Base-by-base conservation (phyloP, 2,329 filamentous ascomycete species). In the Cercospora berteroae region DNA sequence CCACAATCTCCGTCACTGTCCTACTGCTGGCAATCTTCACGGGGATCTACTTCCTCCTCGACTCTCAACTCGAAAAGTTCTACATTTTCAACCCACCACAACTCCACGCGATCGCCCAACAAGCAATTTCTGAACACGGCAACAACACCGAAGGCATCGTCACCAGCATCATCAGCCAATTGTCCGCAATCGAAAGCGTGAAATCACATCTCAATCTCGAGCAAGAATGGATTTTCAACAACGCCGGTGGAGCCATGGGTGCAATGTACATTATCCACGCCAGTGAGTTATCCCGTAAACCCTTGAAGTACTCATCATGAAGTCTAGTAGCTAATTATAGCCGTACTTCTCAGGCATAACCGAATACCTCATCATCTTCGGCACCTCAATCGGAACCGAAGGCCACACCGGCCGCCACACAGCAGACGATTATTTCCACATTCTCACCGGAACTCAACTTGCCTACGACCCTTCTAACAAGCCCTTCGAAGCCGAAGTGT, bases 341-440 rank as follows among this genome's bases (percentile, higher is more conserved):
- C 16, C 56, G 52, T 63, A 33, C 63, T 13, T 60, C 29, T 18
- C 33, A 29, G 87, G 88, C 77, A 84, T 97, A 69, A 96, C 93
- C 20, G 93, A 97, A 80, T 96, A 96, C 81, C 83, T 96, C 73
- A 95, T 96, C 79, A 89, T 96, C 81, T 96, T 95, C 79, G 92
- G 92, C 78, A 92, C 91, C 1, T 86, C 91, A 9, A 81, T 94
- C 73, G 93, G 93, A 74, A 96, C 93, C 12, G 93, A 96, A 81
- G 93, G 93, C 69, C 93, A 96, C 84, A 88, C 88, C 1, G 93
- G 93, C 71, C 90, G 93, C 60, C 93, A 96, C 85, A 94, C 92
- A 12, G 93, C 93, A 16, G 91, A 96, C 81, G 93, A 97, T 84
- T 97, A 95, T 85, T 97, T 97, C 85, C 88, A 94, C 84, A 96